Evolutionary conservation across 129 eudicot species (phyloP).

Genomic region (Flaveria trinervia): DNA sequence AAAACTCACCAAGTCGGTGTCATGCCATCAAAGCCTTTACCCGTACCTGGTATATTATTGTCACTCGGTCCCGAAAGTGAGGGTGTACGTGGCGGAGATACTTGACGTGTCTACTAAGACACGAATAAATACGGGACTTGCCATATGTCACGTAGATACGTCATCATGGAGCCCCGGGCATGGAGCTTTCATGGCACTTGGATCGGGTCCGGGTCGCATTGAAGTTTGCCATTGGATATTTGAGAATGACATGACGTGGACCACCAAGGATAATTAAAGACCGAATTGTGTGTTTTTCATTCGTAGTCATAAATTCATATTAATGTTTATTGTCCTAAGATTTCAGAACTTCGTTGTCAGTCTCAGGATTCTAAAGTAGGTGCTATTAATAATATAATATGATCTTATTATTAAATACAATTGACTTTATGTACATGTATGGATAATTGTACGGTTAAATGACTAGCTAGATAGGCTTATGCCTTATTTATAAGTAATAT

Average conservation of each 20-base stretch:
- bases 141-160: constrained; percentile 88
- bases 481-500: too few relatives aligned
- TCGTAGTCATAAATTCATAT: constrained; percentile 15
- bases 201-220: constrained; percentile 72
- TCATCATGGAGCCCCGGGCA: constrained; percentile 80
- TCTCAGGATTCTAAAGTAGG: constrained; percentile 4
- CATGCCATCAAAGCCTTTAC: constrained; percentile 90
- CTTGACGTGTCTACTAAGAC: constrained; percentile 48
- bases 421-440: too few relatives aligned
- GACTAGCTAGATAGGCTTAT: too few relatives aligned
- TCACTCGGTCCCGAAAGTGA: constrained; percentile 89
- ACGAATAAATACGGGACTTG: constrained; percentile 71
- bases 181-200: constrained; percentile 81
- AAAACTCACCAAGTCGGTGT: constrained; percentile 67
- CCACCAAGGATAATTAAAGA: constrained; percentile 47
- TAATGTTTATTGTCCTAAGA: constrained; percentile 13
- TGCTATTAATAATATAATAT: neutral
- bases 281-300: neutral
- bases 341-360: neutral
- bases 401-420: too few relatives aligned
- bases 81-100: constrained; percentile 79
- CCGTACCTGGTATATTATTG: constrained; percentile 85
- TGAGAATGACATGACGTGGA: constrained; percentile 91
- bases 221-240: constrained; percentile 95
- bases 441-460: too few relatives aligned